phyloP scores from a whole-genome alignment of 2,329 filamentous ascomycete genomes.

The Ceratocystis alfenasii region DNA sequence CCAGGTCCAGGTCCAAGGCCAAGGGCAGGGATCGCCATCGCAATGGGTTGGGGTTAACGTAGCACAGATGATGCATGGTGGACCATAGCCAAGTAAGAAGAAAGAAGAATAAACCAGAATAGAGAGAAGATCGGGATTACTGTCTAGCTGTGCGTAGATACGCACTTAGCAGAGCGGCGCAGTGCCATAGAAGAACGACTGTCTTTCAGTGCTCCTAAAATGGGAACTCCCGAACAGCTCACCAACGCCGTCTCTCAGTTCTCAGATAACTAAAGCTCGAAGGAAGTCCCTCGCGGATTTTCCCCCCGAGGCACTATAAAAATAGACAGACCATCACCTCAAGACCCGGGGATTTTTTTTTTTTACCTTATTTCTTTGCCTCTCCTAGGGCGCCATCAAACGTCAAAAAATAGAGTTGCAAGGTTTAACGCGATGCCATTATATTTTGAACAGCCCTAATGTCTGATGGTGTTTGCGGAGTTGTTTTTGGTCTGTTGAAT shows the following conservation, averaged over 20 bases:
- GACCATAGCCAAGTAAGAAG: slow-evolving; percentile 21
- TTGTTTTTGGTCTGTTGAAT: not conserved
- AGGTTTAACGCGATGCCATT: not conserved
- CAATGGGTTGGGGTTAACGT: slow-evolving; percentile 38
- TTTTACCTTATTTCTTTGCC: not conserved
- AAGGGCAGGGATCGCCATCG: slow-evolving; percentile 21
- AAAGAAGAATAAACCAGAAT: not conserved
- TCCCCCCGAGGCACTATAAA: too few species aligned
- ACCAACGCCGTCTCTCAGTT: too few species aligned
- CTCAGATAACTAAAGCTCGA: too few species aligned
- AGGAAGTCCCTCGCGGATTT: too few species aligned
- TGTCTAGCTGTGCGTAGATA: not conserved
- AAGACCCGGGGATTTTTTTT: too few species aligned
- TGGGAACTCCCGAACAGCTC: too few species aligned
- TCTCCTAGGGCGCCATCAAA: not conserved
- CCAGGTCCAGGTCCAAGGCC: slow-evolving; percentile 12
- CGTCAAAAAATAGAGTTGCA: not conserved
- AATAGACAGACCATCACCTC: too few species aligned
- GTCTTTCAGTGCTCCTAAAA: too few species aligned
- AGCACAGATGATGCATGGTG: slow-evolving; percentile 33
- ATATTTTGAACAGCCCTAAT: not conserved
- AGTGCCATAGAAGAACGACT: too few species aligned
- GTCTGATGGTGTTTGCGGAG: not conserved
- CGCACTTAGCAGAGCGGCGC: too few species aligned
- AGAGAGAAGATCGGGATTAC: not conserved